Evolutionary conservation across 23 red algal genomes (phyloP), one percentile per base, ranked within the genome.

Genomic region (Gracilaria gracilis): DNA sequence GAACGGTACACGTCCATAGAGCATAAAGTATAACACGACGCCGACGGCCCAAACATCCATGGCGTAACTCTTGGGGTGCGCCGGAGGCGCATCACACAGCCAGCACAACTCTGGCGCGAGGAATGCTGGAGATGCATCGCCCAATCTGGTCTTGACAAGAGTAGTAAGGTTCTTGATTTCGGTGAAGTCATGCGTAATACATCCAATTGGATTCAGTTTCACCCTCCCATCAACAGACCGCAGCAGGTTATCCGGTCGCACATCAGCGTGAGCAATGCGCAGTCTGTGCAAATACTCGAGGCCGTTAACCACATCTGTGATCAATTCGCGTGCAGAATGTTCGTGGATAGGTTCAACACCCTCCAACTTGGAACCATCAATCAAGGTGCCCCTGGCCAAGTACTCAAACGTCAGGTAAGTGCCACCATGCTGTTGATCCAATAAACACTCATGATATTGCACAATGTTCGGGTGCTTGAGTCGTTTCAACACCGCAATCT

Each of bases 1-100:
- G 90, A 95, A 98, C 58, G 96, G 96, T 28, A 93, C 72, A 19
- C 91, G 79, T 2, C 96, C 96, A 49, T 88, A 95, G 67, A 95
- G 61, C 79, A 98, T 81, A 31, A 95, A 94, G 71, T 94, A 98
- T 57, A 95, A 57, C 27, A 94, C 90, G 20, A 81, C 96, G 32
- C 96, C 96, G 12, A 98, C 69, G 32, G 96, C 91, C 96, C 96
- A 98, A 39, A 94, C 88, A 67, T 98, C 93, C 70, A 88, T 88
- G n/a, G 93, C 84, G 66, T 88, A 95, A 29, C 84, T 82, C 54
- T 86, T 88, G 28, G 75, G 58, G 20, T 87, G 93, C 0, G 84
- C 79, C 1, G 78, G 31, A 38, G 85, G 93, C 40, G 73, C 74
- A 24, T 87, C 91, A 40, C 91, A 76, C 20, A 94, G 58, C 91